Evolutionary conservation across 1,284 basidiomycete genomes (phyloP), one percentile per base, ranked within the genome.

Genomic region (Leccinum angustisporum): DNA sequence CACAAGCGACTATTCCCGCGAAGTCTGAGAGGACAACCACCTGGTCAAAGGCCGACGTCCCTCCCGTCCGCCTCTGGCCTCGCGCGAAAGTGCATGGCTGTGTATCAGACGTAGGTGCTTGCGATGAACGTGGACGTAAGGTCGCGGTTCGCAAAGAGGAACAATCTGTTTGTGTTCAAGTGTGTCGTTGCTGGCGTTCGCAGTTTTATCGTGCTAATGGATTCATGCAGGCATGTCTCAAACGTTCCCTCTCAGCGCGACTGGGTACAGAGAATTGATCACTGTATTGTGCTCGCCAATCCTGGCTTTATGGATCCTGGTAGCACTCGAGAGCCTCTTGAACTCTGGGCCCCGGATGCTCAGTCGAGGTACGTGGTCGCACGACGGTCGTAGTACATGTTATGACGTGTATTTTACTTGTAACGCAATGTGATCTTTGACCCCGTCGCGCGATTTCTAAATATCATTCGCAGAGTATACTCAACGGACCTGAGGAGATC

Each of bases 281-380:
- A 92, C 0, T 98, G 96, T 73, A 95, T 99, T 14, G 94, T 98
- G 59, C 88, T 99, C 69, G 96, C 97, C 4, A 95, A 91, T 68
- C 96, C 97, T 11, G 97, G 95, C 38, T n/a, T 97, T 99, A 90
- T 98, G 88, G 90, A 93, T 72, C 86, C 86, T 58, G 96, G 96
- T 3, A 87, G 93, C 11, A 95, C 93, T 76, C 86, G 97, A 64
- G 94, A 98, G 76, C 78, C 21, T 27, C 84, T 99, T 61, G 97
- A 99, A 76, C 84, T 94, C 38, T 98, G 96, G 97, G 95, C 95
- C 93, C 95, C 46, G 97, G 97, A 18, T 98, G 98, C 76, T 97
- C 95, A 21, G 87, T 98, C 50, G 95, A 98, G 85, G 94, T 96
- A 85, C 89, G 92, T 86, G 68, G 27, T 54, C 6, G 31, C n/a